Percentiles rank a stretch among this genome's conserved stretches.
phyloP scores from a whole-genome alignment of 2,329 filamentous ascomycete species.

The Coleophoma eucalyptorum region DNA sequence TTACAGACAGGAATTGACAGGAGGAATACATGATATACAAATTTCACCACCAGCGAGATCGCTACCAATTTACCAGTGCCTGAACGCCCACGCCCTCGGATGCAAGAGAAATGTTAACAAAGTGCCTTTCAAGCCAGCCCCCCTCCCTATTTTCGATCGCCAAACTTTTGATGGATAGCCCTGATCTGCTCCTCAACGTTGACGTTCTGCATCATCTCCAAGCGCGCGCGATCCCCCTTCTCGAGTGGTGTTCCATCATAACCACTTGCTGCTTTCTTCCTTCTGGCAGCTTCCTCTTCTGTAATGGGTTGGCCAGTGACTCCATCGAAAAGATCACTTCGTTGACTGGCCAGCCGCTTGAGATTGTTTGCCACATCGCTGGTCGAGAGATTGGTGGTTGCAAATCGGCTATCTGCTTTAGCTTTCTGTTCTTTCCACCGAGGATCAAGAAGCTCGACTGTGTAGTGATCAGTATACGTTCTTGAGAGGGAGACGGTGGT shows the following conservation, averaged over 20 bases:
- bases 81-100: no score
- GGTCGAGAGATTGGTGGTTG: constrained; percentile 82
- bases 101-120: no score
- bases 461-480: constrained; percentile 10
- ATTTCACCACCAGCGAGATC: no score
- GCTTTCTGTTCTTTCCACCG: constrained; percentile 94
- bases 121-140: background rate
- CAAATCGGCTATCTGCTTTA: constrained; percentile 79
- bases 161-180: constrained; percentile 56
- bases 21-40: no score
- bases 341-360: constrained; percentile 88
- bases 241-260: constrained; percentile 62
- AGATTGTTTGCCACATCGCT: constrained; percentile 89
- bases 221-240: constrained; percentile 47
- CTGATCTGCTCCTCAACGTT: constrained; percentile 86
- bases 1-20: no score
- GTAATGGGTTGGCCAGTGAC: constrained; percentile 64
- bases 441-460: constrained; percentile 84
- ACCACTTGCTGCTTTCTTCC: constrained; percentile 70
- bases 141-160: constrained; percentile 22
- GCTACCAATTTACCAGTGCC: no score
- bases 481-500: background rate
- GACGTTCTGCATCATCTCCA: constrained; percentile 59
- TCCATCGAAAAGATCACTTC: constrained; percentile 81
- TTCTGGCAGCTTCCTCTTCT: constrained; percentile 66